Evolutionary conservation across 2,329 filamentous ascomycete genomes (phyloP).

Genomic region (Botrytis fabae): DNA sequence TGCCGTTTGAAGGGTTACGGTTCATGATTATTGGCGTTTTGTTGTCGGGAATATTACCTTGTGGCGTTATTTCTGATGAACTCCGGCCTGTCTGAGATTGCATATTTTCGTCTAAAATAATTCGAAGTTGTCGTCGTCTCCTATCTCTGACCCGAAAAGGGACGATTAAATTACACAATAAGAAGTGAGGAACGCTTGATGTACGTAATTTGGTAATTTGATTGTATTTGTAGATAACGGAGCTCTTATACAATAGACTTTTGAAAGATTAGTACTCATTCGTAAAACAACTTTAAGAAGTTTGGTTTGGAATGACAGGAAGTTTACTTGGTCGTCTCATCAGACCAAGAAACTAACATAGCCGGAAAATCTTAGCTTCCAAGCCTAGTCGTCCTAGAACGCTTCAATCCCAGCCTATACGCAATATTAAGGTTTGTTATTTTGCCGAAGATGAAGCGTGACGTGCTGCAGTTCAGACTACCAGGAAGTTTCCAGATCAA

Average conservation of each 20-base stretch:
- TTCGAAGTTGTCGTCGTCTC: neutral
- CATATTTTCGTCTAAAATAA: neutral
- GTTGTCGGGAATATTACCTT: neutral
- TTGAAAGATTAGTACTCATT: neutral
- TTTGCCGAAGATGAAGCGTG: neutral
- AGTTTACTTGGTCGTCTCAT: neutral
- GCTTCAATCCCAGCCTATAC: neutral
- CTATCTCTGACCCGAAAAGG: neutral
- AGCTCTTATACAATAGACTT: neutral
- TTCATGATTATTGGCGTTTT: neutral
- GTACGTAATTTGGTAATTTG: too few relatives aligned
- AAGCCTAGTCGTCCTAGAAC: neutral
- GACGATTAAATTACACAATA: neutral
- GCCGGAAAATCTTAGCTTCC: too few relatives aligned
- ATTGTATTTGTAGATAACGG: neutral
- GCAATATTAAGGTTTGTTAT: too few relatives aligned
- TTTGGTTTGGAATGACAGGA: neutral
- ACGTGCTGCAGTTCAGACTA: neutral
- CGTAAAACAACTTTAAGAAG: neutral
- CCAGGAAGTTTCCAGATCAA: neutral
- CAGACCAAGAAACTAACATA: neutral
- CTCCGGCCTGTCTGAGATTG: neutral
- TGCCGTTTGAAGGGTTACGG: rapidly evolving
- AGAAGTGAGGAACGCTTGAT: neutral
- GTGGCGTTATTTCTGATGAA: neutral